phyloP scores from a whole-genome alignment of 1,139 yeast genomes.

The Schwanniomyces etchellsii region DNA sequence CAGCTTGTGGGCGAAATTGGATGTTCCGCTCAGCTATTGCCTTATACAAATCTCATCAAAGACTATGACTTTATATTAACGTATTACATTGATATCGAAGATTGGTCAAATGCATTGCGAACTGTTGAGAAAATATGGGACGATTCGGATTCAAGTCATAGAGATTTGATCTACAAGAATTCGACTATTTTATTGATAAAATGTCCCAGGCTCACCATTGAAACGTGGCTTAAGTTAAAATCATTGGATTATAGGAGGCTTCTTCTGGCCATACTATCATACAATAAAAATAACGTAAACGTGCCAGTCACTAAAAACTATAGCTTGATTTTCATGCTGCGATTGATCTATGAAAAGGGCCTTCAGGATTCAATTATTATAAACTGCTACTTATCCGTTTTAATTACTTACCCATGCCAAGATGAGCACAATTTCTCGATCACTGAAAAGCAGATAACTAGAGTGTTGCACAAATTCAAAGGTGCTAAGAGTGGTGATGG shows the following conservation, averaged over 20 bases:
- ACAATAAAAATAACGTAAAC: conserved; percentile 42
- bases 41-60: conserved; percentile 61
- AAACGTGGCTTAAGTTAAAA: conserved; percentile 66
- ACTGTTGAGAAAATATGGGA: conserved; percentile 46
- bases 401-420: conserved; percentile 61
- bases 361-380: conserved; percentile 50
- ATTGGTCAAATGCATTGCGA: conserved; percentile 71
- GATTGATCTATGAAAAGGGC: conserved; percentile 50
- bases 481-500: conserved; percentile 5
- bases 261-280: conserved; percentile 70
- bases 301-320: conserved; percentile 43
- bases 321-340: conserved; percentile 59
- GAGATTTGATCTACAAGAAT: conserved; percentile 52
- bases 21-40: conserved; percentile 55
- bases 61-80: conserved; percentile 68
- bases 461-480: conserved; percentile 20
- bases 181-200: conserved; percentile 66
- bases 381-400: conserved; percentile 67
- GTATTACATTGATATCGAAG: conserved; percentile 60
- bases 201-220: conserved; percentile 64
- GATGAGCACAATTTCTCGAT: not conserved
- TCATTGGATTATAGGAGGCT: conserved; percentile 51
- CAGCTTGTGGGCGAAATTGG: conserved; percentile 68
- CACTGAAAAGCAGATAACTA: conserved; percentile 19
- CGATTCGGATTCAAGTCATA: conserved; percentile 21